Conservation (phyloP, 164 flowering plant species). For the Nymphaea colorata region DNA sequence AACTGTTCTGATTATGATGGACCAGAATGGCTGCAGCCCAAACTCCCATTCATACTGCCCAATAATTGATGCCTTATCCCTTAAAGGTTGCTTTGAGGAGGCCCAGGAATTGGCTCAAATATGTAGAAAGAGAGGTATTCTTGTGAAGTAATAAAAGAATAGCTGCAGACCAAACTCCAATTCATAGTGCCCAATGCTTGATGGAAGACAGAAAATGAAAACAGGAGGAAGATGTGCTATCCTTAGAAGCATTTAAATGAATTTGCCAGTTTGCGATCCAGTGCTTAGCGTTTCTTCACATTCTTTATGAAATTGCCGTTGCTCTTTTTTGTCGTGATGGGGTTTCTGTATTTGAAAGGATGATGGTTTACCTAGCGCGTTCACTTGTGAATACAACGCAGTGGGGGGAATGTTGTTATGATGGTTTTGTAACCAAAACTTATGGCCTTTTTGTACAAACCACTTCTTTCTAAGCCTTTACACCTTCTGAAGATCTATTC, state of each 20-base stretch:
- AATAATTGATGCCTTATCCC: conserved; percentile 23
- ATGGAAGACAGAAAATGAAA: background rate
- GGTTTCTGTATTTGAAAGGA: background rate
- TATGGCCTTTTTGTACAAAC: too few species aligned
- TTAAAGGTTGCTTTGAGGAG: conserved; percentile 24
- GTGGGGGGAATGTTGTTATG: too few species aligned
- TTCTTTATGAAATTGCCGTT: background rate
- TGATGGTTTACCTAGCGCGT: too few species aligned
- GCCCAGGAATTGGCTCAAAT: conserved; percentile 21
- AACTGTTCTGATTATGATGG: conserved; percentile 46
- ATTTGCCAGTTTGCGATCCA: background rate
- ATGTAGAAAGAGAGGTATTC: conserved; percentile 21
- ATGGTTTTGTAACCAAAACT: too few species aligned
- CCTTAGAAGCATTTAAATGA: background rate
- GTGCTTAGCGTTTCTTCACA: background rate
- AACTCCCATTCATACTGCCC: conserved; percentile 41
- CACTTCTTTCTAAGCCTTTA: too few species aligned
- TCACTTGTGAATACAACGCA: too few species aligned
- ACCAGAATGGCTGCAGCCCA: conserved; percentile 47
- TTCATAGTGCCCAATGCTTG: background rate
- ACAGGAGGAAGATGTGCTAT: background rate
- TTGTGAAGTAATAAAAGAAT: conserved; percentile 5
- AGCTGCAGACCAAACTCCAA: background rate
- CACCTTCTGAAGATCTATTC: too few species aligned
- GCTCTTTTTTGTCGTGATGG: background rate